Conservation (phyloP, 73 alveolate species). For the Paramecium tetraurelia region DNA sequence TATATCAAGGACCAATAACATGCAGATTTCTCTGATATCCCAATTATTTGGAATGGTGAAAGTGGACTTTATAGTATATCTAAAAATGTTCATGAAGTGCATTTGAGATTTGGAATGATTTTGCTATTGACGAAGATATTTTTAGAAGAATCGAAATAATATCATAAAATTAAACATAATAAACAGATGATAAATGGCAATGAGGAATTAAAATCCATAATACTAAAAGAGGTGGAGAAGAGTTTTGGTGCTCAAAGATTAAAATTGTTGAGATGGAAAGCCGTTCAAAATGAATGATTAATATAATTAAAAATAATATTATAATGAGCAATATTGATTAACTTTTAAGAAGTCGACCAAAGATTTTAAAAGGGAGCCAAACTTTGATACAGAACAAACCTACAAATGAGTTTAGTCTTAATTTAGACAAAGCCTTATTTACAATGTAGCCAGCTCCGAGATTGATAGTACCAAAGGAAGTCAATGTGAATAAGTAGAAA, state of each 20-base stretch:
- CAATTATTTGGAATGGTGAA: conserved; percentile 39
- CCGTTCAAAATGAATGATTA: not conserved
- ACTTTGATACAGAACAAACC: not conserved
- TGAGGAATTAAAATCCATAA: not conserved
- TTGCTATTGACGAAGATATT: not conserved
- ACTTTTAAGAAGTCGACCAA: not conserved
- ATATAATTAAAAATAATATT: not conserved
- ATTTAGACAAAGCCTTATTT: not conserved
- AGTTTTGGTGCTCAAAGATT: not conserved
- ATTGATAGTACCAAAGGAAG: not conserved
- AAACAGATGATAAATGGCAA: not conserved
- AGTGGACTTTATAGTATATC: not conserved
- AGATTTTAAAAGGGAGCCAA: not conserved
- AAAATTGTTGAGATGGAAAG: not conserved
- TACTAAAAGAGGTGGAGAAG: not conserved
- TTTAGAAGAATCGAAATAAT: not conserved
- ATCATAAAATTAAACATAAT: not conserved
- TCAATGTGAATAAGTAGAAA: not conserved
- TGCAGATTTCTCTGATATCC: conserved; percentile 35
- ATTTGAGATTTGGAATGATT: conserved; percentile 32
- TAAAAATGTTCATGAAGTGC: conserved; percentile 25
- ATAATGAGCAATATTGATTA: not conserved
- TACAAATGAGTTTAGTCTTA: not conserved
- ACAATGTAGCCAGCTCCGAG: conserved; percentile 3
- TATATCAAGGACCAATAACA: not conserved